Percentiles rank a stretch among this genome's conserved stretches.
Conservation (phyloP, 345 rosid genomes). For the Gossypium stocksii region DNA sequence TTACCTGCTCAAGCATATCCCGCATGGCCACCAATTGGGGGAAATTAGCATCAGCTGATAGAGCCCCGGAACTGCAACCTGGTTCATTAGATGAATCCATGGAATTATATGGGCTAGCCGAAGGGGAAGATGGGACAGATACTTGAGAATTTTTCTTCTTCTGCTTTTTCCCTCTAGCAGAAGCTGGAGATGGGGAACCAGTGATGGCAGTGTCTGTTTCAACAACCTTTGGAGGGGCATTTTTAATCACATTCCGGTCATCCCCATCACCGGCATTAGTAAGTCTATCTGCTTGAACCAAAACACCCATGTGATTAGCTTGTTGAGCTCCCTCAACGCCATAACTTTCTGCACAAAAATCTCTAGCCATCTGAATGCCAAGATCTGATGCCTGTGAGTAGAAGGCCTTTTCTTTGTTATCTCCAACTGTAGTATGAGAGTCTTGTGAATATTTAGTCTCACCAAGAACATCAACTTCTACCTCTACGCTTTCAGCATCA, state of each 20-base stretch:
- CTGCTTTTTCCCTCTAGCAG: slow-evolving; percentile 47
- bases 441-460: slow-evolving; percentile 38
- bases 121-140: slow-evolving; percentile 44
- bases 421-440: slow-evolving; percentile 23
- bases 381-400: slow-evolving; percentile 68
- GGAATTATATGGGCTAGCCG: slow-evolving; percentile 51
- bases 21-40: slow-evolving; percentile 49
- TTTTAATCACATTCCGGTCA: slow-evolving; percentile 30
- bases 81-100: slow-evolving; percentile 53
- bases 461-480: slow-evolving; percentile 52
- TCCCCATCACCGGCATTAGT: slow-evolving; percentile 27
- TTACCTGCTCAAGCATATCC: slow-evolving; percentile 58
- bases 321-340: slow-evolving; percentile 34
- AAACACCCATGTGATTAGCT: slow-evolving; percentile 23
- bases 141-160: slow-evolving; percentile 48
- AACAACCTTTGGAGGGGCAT: slow-evolving; percentile 31
- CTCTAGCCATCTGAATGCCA: slow-evolving; percentile 55
- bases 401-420: slow-evolving; percentile 50
- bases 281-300: slow-evolving; percentile 30
- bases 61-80: slow-evolving; percentile 34
- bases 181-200: slow-evolving; percentile 31
- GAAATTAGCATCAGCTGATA: slow-evolving; percentile 35
- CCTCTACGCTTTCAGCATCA: slow-evolving; percentile 38
- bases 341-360: slow-evolving; percentile 33
- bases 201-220: slow-evolving; percentile 25